These are phyloP conservation scores for Eimeria acervulina DNA, from an alignment of 169 alveolate species.

Conservation along the genomic window DNA sequence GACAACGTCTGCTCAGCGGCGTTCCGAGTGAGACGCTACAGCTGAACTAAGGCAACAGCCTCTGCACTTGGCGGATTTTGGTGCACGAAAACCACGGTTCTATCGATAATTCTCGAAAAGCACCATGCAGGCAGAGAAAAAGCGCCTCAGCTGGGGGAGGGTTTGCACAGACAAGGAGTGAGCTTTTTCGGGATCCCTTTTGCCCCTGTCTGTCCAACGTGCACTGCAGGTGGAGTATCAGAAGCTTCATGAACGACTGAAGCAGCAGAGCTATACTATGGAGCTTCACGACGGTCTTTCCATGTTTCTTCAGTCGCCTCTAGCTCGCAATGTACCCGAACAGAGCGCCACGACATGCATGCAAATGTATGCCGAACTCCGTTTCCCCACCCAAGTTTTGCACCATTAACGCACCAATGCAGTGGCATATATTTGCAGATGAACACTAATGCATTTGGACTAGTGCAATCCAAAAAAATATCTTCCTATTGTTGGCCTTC, in stretches of 20 bases:
- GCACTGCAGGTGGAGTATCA: conserved; percentile 72
- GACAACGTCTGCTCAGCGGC: conserved; percentile 65
- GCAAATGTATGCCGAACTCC: conserved; percentile 63
- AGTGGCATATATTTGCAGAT: background rate
- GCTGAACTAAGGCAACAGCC: background rate
- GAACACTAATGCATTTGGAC: background rate
- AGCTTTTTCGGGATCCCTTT: background rate
- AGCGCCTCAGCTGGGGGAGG: background rate
- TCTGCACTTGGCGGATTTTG: background rate
- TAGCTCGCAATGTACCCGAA: conserved; percentile 65
- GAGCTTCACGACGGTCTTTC: conserved; percentile 79
- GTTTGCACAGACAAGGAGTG: background rate
- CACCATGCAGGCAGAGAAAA: background rate
- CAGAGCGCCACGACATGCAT: conserved; percentile 79
- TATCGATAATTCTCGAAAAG: background rate
- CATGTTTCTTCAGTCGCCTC: conserved; percentile 76
- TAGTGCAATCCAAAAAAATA: background rate
- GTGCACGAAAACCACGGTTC: no score
- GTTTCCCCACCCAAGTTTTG: background rate
- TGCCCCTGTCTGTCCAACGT: background rate
- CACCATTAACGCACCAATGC: background rate
- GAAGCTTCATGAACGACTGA: conserved; percentile 69
- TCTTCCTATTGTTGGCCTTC: background rate
- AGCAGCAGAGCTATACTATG: conserved; percentile 71
- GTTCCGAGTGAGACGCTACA: conserved; percentile 60